Evolutionary conservation across 352 stramenopile genomes (phyloP).

Genomic region (Phytopythium vexans): DNA sequence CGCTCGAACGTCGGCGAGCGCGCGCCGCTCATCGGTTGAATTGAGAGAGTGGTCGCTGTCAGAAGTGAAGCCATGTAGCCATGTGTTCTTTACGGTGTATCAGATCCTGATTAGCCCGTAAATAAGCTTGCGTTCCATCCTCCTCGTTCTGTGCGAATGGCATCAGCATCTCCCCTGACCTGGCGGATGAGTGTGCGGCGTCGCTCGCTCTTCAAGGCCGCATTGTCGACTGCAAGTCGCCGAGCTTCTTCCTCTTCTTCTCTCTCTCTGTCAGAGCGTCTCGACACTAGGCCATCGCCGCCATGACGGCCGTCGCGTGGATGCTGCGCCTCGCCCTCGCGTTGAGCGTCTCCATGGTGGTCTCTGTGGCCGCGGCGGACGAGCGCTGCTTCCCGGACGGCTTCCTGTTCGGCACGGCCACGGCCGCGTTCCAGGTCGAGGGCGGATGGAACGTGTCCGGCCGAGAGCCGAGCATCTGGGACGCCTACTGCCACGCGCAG

Average conservation of each 20-base stretch:
- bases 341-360: conserved; percentile 52
- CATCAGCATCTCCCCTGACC: background rate
- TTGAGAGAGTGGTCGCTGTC: background rate
- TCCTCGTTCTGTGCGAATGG: background rate
- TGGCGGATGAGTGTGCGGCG: background rate
- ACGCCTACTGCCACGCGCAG: conserved; percentile 20
- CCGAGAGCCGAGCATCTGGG: conserved; percentile 21
- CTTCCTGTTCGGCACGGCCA: conserved; percentile 26
- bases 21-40: background rate
- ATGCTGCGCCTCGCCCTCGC: background rate
- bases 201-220: background rate
- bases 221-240: background rate
- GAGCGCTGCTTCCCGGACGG: conserved; percentile 28
- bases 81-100: background rate
- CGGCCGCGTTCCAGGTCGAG: conserved; percentile 19
- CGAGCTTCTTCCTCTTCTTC: background rate
- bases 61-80: background rate
- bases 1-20: conserved; percentile 5
- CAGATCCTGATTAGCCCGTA: background rate
- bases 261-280: background rate
- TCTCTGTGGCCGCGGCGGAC: background rate
- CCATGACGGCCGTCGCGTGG: background rate
- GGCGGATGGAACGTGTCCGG: conserved; percentile 16
- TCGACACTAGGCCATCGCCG: background rate
- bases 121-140: background rate